phyloP scores from a whole-genome alignment of 352 stramenopile species.

The Pilasporangium apinafurcum region DNA sequence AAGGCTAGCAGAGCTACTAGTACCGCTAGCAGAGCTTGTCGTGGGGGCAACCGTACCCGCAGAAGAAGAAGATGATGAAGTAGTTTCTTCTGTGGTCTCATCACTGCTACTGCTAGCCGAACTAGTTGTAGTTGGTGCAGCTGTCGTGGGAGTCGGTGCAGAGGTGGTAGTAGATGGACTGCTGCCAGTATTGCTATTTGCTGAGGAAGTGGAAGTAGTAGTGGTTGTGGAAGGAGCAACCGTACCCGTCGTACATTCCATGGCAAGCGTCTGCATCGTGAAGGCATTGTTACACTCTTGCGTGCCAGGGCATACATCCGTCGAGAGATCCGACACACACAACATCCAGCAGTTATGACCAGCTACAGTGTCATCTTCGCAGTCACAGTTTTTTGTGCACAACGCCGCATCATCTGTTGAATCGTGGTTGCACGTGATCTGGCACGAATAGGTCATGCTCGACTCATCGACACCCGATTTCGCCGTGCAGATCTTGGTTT shows the following conservation, averaged over 20 bases:
- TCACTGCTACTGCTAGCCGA: too few species aligned
- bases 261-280: constrained; percentile 28
- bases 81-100: too few species aligned
- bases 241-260: constrained; percentile 28
- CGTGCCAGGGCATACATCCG: constrained; percentile 31
- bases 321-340: constrained; percentile 38
- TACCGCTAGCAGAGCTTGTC: too few species aligned
- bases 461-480: constrained; percentile 21
- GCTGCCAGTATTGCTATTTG: neutral
- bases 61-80: too few species aligned
- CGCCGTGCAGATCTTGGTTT: constrained; percentile 27
- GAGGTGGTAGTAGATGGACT: neutral
- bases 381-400: constrained; percentile 40
- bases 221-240: constrained; percentile 7
- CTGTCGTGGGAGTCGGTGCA: too few species aligned
- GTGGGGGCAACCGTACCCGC: too few species aligned
- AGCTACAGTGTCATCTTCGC: constrained; percentile 12
- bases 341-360: constrained; percentile 53
- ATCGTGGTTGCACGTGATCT: constrained; percentile 56
- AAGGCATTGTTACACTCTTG: constrained; percentile 37
- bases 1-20: too few species aligned
- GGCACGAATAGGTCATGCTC: constrained; percentile 31
- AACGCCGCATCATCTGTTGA: constrained; percentile 18
- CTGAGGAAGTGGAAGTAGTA: neutral
- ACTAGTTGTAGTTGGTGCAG: too few species aligned